phyloP scores from a whole-genome alignment of 495 filamentous ascomycete species.

The Lasiosphaeris hirsuta region DNA sequence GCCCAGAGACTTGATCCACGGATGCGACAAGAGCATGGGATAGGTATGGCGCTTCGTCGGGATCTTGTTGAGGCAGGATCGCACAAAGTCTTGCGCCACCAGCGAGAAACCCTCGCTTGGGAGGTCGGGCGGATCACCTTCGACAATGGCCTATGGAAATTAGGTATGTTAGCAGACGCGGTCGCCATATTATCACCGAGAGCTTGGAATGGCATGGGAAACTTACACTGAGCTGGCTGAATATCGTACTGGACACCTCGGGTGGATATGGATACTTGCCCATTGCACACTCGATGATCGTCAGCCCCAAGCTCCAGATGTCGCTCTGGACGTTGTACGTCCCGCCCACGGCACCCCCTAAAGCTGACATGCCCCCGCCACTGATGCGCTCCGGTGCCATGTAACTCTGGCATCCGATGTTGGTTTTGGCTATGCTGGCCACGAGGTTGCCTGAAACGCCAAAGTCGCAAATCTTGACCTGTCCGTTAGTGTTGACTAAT shows the following conservation, averaged over 20 bases:
- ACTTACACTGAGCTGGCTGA: conserved; percentile 95
- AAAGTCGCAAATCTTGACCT: conserved; percentile 98
- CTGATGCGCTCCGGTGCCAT: conserved; percentile 98
- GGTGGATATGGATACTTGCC: conserved; percentile 96
- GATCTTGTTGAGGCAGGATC: conserved; percentile 86
- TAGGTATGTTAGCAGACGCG: not conserved
- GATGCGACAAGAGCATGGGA: conserved; percentile 80
- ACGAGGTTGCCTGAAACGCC: conserved; percentile 96
- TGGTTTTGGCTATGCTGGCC: conserved; percentile 96
- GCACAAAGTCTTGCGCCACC: conserved; percentile 81
- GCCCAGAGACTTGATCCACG: conserved; percentile 77
- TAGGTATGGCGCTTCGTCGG: conserved; percentile 89
- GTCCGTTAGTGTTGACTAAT: conserved; percentile 80
- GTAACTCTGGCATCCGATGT: conserved; percentile 98
- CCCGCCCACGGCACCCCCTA: conserved; percentile 65
- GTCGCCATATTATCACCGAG: not conserved
- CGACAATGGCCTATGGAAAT: conserved; percentile 79
- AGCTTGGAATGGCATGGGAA: not conserved
- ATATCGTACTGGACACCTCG: conserved; percentile 97
- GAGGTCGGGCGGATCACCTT: conserved; percentile 86
- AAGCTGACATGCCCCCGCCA: conserved; percentile 72
- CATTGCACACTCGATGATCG: conserved; percentile 94
- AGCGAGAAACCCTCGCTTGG: conserved; percentile 74
- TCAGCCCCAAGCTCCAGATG: conserved; percentile 93
- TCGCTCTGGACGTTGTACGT: conserved; percentile 98